These are phyloP conservation scores for Rhododendron henanense DNA, from an alignment of 148 eudicot genomes.

Conservation along the genomic window DNA sequence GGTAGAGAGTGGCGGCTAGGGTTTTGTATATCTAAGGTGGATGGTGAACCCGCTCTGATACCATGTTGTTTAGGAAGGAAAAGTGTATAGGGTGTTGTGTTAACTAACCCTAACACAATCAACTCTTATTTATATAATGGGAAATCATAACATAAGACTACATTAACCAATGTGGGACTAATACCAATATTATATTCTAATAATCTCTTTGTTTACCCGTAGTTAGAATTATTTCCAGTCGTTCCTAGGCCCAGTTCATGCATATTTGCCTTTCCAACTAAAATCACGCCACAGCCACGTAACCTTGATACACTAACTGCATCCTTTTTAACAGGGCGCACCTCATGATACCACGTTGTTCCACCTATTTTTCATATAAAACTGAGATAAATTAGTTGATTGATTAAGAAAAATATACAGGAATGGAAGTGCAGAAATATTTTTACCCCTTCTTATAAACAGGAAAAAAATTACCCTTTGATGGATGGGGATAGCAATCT, in stretches of 20 bases:
- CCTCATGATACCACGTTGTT: conserved; percentile 89
- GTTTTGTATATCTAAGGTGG: too few relatives aligned
- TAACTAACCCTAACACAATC: too few relatives aligned
- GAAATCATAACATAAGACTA: too few relatives aligned
- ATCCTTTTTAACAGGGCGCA: conserved; percentile 68
- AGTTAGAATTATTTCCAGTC: conserved; percentile 86
- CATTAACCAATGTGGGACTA: too few relatives aligned
- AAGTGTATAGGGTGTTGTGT: too few relatives aligned
- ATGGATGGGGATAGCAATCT: conserved; percentile 84
- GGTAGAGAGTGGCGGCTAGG: too few relatives aligned
- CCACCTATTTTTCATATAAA: conserved; percentile 51
- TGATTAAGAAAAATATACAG: neutral
- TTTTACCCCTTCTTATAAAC: neutral
- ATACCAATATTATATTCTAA: too few relatives aligned
- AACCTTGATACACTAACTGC: conserved; percentile 77
- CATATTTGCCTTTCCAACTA: conserved; percentile 98
- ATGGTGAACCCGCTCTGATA: too few relatives aligned
- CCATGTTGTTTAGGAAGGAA: too few relatives aligned
- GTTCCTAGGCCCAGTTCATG: conserved; percentile 94
- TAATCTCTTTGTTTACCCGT: conserved; percentile 46
- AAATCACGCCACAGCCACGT: conserved; percentile 84
- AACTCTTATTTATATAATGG: too few relatives aligned
- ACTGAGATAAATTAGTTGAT: neutral
- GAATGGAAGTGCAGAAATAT: conserved; percentile 5
- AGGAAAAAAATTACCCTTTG: conserved; percentile 44